These are phyloP conservation scores for Pseudotsuga menziesii DNA, from an alignment of 75 land plant species.

Conservation along the genomic window DNA sequence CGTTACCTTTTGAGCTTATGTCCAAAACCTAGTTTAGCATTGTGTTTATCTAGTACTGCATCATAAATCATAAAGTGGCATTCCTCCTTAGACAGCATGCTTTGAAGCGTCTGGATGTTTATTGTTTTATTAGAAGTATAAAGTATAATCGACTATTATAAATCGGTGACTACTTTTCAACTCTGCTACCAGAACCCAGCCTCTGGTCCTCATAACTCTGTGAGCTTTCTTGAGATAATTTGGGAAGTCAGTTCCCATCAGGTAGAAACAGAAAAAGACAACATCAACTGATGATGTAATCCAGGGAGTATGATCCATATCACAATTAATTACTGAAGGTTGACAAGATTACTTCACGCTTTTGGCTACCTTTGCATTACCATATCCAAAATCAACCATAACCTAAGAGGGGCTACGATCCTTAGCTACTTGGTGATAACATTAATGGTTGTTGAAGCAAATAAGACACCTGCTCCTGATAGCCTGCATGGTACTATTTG, in stretches of 20 bases:
- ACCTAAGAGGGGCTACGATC: too few relatives aligned
- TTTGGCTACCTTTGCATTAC: slow-evolving; percentile 87
- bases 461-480: too few relatives aligned
- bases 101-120: slow-evolving; percentile 31
- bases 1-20: slow-evolving; percentile 4
- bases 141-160: too few relatives aligned
- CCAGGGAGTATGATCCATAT: slow-evolving; percentile 88
- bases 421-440: too few relatives aligned
- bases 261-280: slow-evolving; percentile 87
- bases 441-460: too few relatives aligned
- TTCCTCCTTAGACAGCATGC: slow-evolving; percentile 25
- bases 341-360: slow-evolving; percentile 75
- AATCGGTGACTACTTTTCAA: too few relatives aligned
- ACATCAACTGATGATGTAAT: slow-evolving; percentile 74
- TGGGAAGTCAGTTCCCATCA: slow-evolving; percentile 87
- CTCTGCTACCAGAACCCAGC: too few relatives aligned
- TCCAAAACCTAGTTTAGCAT: slow-evolving; percentile 11
- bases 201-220: slow-evolving; percentile 68
- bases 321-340: slow-evolving; percentile 88
- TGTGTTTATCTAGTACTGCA: slow-evolving; percentile 26
- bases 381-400: slow-evolving; percentile 99
- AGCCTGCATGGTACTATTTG: too few relatives aligned
- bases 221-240: slow-evolving; percentile 76
- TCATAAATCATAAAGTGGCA: slow-evolving; percentile 28
- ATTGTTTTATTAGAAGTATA: slow-evolving; percentile 9